These are phyloP conservation scores for Sequoiadendron giganteum DNA, from an alignment of 75 land plant genomes.

Conservation along the genomic window DNA sequence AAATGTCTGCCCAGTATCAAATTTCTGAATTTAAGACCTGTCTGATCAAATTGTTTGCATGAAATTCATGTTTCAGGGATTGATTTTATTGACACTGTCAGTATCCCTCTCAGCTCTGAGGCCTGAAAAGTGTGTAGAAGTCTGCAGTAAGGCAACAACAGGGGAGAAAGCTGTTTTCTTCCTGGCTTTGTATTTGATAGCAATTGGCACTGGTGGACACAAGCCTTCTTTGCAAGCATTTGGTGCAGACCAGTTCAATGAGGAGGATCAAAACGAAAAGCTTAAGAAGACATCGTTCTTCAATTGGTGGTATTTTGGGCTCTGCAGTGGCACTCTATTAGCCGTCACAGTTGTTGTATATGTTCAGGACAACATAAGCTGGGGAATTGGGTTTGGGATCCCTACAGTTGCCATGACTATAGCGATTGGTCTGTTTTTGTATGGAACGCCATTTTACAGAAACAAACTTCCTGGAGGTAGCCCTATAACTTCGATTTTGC, in stretches of 20 bases:
- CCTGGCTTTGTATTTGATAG: conserved; percentile 30
- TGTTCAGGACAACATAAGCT: conserved; percentile 31
- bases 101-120: conserved; percentile 20
- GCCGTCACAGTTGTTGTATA: conserved; percentile 42
- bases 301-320: conserved; percentile 56
- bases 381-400: conserved; percentile 43
- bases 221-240: conserved; percentile 44
- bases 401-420: conserved; percentile 19
- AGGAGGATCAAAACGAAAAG: conserved; percentile 24
- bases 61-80: conserved; percentile 20
- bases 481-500: conserved; percentile 25
- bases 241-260: conserved; percentile 52
- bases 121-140: conserved; percentile 14
- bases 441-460: conserved; percentile 26
- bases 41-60: not conserved
- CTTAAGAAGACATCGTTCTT: conserved; percentile 33
- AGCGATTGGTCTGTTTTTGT: conserved; percentile 11
- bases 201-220: conserved; percentile 33
- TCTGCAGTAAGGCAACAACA: conserved; percentile 16
- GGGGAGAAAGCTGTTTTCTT: conserved; percentile 27
- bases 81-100: conserved; percentile 36
- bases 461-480: conserved; percentile 34
- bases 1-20: too few relatives aligned
- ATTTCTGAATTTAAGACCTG: not conserved
- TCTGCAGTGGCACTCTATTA: conserved; percentile 24